A percentile compares a stretch with the other conserved stretches of the same genome.
Evolutionary conservation across 78 protist genomes (phyloP).

Genomic region (Guillardia theta): DNA sequence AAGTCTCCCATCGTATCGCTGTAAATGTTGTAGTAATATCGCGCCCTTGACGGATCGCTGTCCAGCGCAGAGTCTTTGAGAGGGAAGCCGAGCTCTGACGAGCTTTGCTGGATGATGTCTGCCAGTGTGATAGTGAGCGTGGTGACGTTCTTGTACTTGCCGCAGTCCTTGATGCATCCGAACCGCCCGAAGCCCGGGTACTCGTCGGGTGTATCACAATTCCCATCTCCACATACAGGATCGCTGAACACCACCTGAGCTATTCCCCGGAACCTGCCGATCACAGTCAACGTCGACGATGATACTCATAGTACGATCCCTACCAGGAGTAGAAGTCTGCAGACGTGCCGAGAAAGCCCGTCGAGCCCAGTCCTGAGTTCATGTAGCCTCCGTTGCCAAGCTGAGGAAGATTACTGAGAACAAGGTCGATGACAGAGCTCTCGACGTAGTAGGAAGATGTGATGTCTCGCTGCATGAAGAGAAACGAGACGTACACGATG

Average conservation of each 20-base stretch:
- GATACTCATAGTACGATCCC: no score
- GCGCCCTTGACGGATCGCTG: no score
- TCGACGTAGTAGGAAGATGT: not conserved
- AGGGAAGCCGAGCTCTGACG: no score
- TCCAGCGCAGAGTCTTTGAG: no score
- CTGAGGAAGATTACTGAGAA: not conserved
- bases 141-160: not conserved
- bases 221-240: not conserved
- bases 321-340: no score
- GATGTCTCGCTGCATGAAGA: not conserved
- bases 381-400: not conserved
- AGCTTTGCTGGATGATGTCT: no score
- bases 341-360: no score
- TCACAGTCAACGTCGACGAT: no score
- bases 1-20: not conserved
- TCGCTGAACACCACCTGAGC: not conserved
- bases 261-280: no score
- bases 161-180: not conserved
- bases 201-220: not conserved
- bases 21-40: not conserved
- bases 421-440: not conserved
- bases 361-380: not conserved
- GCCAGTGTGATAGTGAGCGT: not conserved
- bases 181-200: conserved; percentile 3
- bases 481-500: not conserved